Evolutionary conservation across 108 stramenopile genomes (phyloP).

Genomic region (Nitzschia inconspicua): DNA sequence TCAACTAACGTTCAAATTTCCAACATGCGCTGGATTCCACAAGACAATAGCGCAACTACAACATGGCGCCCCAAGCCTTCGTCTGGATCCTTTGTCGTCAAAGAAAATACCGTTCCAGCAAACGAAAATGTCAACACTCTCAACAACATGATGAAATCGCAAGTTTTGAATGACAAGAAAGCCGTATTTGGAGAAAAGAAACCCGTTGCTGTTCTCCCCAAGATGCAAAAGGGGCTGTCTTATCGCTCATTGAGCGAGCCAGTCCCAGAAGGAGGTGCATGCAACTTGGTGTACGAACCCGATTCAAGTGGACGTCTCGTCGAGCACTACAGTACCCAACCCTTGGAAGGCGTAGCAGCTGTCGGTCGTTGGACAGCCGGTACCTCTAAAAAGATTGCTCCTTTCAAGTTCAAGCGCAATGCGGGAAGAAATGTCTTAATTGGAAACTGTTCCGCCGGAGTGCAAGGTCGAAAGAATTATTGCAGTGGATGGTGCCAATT

Average conservation of each 20-base stretch:
- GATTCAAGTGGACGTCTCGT: constrained; percentile 38
- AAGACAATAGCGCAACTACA: too few relatives aligned
- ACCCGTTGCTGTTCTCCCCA: too few relatives aligned
- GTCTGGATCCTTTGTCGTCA: too few relatives aligned
- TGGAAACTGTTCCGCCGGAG: constrained; percentile 32
- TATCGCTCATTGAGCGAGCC: not conserved
- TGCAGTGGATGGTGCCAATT: constrained; percentile 51
- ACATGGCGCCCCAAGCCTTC: too few relatives aligned
- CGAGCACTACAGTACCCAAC: constrained; percentile 29
- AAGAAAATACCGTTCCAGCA: too few relatives aligned
- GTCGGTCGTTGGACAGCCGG: constrained; percentile 36
- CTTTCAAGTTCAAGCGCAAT: constrained; percentile 51
- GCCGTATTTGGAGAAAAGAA: too few relatives aligned
- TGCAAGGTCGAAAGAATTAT: constrained; percentile 39
- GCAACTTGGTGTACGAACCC: constrained; percentile 33
- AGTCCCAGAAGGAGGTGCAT: constrained; percentile 3
- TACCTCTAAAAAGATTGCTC: constrained; percentile 29
- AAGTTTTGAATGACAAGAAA: too few relatives aligned
- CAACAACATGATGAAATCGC: too few relatives aligned
- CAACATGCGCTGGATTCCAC: too few relatives aligned
- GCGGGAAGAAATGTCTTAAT: constrained; percentile 38
- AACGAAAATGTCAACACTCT: too few relatives aligned
- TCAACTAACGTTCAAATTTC: too few relatives aligned
- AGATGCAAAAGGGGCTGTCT: constrained; percentile 4
- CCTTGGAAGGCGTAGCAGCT: constrained; percentile 18